Base-by-base conservation (phyloP, 495 filamentous ascomycete species). In the Aspergillus asperescens region DNA sequence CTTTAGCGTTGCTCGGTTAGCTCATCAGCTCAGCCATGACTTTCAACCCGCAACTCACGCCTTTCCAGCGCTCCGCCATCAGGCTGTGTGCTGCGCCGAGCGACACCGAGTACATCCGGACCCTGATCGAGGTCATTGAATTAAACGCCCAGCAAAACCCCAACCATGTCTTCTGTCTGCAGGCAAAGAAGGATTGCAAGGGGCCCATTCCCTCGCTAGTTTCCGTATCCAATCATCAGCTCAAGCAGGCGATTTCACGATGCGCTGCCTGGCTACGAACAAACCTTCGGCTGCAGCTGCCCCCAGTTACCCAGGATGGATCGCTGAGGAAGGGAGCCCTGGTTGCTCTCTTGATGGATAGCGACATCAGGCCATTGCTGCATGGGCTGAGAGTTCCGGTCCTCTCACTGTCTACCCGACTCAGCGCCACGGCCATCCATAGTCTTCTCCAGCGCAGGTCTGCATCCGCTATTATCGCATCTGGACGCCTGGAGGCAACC, bases 271-370 rank as follows among this genome's bases (percentile, higher is more conserved):
- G 57, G 60, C 13, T 64, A 13, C 8, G 19, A 4, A 15, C 10
- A 1, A 43, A 24, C 20, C 7, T 50, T 7, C 2, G 8, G 10
- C 34, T 41, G 8, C 22, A 31, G 5, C 37, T 39, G 4, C 35
- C 48, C n/a, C 8, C 24, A 0, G 5, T 38, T 1, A 6, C 10
- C 22, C 28, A 58, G 22, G 40, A 46, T 54, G 50, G 48, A 10
- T 9, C 22, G 2, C 32, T 38, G 15, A 49, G 10, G n/a, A 62
- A 57, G 42, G 48, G 48, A 23, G 25, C 20, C 5, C 66, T 62
- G 15, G 57, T 71, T 18, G 69, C 62, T 18, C 48, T 72, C 6
- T 54, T 63, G 24, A 41, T 70, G 48, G 64, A 72, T n/a, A 72
- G 63, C 35, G 60, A 63, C 38, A 42, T 71, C 12, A 62, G 62